These are phyloP conservation scores for Hyphopichia burtonii DNA, from an alignment of 1,139 yeast genomes.

Conservation along the genomic window DNA sequence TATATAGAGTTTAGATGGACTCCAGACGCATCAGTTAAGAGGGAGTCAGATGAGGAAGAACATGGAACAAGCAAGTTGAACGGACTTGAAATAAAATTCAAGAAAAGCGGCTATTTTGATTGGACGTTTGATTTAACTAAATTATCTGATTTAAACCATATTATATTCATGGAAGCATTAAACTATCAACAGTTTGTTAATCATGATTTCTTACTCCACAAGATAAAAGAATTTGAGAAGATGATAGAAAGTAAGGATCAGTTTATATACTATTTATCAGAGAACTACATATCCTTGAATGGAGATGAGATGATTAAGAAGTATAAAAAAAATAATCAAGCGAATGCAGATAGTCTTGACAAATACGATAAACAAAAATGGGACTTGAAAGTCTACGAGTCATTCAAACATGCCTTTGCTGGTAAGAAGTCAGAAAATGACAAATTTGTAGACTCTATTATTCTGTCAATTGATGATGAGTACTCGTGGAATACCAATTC, in stretches of 20 bases:
- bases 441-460: no score
- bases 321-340: slow-evolving; percentile 19
- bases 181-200: slow-evolving; percentile 24
- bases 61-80: background rate
- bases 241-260: slow-evolving; percentile 31
- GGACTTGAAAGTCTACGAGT: background rate
- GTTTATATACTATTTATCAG: slow-evolving; percentile 32
- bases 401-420: background rate
- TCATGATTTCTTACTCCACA: slow-evolving; percentile 18
- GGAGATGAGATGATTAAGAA: slow-evolving; percentile 34
- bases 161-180: slow-evolving; percentile 3
- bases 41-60: background rate
- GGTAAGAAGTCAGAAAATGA: background rate
- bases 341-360: background rate
- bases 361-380: background rate
- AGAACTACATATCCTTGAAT: slow-evolving; percentile 37
- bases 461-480: background rate
- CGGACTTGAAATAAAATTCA: background rate
- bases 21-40: background rate
- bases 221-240: slow-evolving; percentile 21
- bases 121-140: slow-evolving; percentile 24
- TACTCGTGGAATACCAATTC: background rate
- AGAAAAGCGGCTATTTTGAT: slow-evolving; percentile 6
- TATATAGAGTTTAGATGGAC: background rate
- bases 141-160: slow-evolving; percentile 5